Evolutionary conservation across 192 early-diverging fungal species (phyloP), one percentile per base, ranked within the genome.

Genomic region (Coemansia sp.): DNA sequence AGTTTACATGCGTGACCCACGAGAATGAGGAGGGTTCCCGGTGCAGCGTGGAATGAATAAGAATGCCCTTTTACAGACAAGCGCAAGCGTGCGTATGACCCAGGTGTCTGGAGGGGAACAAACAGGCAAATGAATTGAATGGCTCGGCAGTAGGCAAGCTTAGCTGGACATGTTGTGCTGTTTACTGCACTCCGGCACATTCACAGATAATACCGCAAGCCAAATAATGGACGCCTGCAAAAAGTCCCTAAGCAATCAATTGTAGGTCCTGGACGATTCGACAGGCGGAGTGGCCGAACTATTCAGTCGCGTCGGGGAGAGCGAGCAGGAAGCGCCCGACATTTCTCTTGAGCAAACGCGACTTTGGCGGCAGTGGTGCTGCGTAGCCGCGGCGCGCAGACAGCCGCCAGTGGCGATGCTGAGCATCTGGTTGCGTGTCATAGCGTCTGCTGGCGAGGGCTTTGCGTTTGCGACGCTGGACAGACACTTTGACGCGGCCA

Each of bases 281-380:
- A 11, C 53, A n/a, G 51, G 52, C 52, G 50, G 55, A 10, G 50
- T 62, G 29, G 62, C 22, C n/a, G 61, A 65, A 21, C 51, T 75
- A 54, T 75, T 74, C 48, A 61, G 66, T 49, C 10, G 39, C 29
- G 12, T 37, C 11, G 60, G 6, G 45, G 53, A 38, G 23, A 1
- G 8, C 11, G 22, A 47, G 37, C 32, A 17, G 23, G 39, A 21
- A 37, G 43, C 25, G 39, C 17, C 21, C 51, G 14, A 5, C 14
- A 53, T 53, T 53, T 21, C 19, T 7, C 10, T 60, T 2, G 25
- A n/a, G 25, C 60, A 61, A n/a, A 61, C 60, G 22, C 51, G 21
- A 37, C 54, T 74, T 15, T 43, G 43, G 57, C 55, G 27, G 35
- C 72, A 74, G 57, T 67, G 72, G 65, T 21, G 32, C n/a, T 68